Conservation (phyloP, 768 basidiomycete species). For the Candolleomyces eurysporus region DNA sequence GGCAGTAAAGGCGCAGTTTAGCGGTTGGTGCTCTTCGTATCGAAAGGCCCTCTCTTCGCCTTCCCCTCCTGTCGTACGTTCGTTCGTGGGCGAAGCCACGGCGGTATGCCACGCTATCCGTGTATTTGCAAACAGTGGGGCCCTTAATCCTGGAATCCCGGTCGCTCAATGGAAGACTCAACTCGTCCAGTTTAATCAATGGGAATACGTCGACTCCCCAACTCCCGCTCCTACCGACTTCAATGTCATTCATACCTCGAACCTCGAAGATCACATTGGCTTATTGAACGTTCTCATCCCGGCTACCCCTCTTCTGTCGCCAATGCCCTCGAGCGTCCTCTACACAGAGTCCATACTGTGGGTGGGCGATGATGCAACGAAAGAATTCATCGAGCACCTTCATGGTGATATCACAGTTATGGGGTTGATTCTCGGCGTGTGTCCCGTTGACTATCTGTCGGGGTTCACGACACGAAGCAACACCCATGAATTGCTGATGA, state of each 20-base stretch:
- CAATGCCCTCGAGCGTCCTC: constrained; percentile 29
- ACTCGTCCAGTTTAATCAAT: background rate
- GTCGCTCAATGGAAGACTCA: constrained; percentile 10
- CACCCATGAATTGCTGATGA: constrained; percentile 28
- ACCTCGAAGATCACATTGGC: constrained; percentile 46
- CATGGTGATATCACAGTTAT: constrained; percentile 32
- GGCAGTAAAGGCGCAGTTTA: constrained; percentile 13
- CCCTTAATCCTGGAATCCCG: constrained; percentile 19
- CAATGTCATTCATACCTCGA: constrained; percentile 50
- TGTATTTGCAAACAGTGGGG: constrained; percentile 10
- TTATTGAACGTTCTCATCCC: constrained; percentile 42
- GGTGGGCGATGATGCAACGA: constrained; percentile 25
- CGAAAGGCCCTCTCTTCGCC: constrained; percentile 10
- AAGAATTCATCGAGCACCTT: constrained; percentile 28
- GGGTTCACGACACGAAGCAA: constrained; percentile 34
- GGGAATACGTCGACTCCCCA: background rate
- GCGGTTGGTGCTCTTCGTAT: constrained; percentile 9
- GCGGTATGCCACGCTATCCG: constrained; percentile 37
- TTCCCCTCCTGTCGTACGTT: constrained; percentile 27
- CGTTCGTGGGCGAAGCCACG: constrained; percentile 40
- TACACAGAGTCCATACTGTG: constrained; percentile 43
- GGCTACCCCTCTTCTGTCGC: constrained; percentile 35
- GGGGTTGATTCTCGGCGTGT: constrained; percentile 31
- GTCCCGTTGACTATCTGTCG: constrained; percentile 32
- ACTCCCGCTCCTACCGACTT: constrained; percentile 22